Conservation (phyloP, 1,284 basidiomycete species). For the Cutaneotrichosporon sp. region DNA sequence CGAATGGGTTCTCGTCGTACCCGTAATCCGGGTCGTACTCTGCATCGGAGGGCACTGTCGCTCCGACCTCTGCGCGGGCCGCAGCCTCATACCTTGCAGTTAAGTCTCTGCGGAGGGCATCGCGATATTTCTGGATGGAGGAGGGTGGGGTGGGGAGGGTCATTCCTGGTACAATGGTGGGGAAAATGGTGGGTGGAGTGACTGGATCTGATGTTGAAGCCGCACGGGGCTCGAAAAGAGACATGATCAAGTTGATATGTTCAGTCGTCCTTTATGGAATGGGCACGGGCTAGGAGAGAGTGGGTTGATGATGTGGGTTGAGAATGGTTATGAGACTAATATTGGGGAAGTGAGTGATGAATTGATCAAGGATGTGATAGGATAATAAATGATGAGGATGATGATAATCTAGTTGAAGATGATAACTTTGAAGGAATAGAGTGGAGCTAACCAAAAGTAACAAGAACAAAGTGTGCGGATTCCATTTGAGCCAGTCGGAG, state of each 20-base stretch:
- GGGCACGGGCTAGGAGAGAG: neutral
- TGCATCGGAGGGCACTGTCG: constrained; percentile 10
- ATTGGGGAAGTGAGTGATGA: too few relatives aligned
- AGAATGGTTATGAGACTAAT: too few relatives aligned
- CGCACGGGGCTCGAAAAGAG: neutral
- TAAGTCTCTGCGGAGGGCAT: constrained; percentile 21
- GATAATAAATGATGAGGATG: too few relatives aligned
- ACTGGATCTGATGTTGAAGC: neutral
- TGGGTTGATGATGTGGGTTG: too few relatives aligned
- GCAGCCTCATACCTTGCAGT: constrained; percentile 19
- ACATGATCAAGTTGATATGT: neutral
- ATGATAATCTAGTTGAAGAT: too few relatives aligned
- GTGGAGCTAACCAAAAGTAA: too few relatives aligned
- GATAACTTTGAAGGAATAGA: too few relatives aligned
- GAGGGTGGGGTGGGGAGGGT: constrained; percentile 13
- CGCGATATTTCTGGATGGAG: constrained; percentile 25
- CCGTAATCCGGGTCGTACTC: constrained; percentile 26
- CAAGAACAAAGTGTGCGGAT: too few relatives aligned
- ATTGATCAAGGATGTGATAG: too few relatives aligned
- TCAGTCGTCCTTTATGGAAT: neutral
- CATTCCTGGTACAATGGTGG: neutral
- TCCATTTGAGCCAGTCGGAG: too few relatives aligned
- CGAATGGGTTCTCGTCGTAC: constrained; percentile 29
- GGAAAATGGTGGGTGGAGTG: neutral
- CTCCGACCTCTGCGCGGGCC: constrained; percentile 12